A percentile compares a stretch with the other conserved stretches of the same genome.
These are phyloP conservation scores for Colletotrichum sp. DNA, from an alignment of 2,329 filamentous ascomycete genomes.

Conservation along the genomic window DNA sequence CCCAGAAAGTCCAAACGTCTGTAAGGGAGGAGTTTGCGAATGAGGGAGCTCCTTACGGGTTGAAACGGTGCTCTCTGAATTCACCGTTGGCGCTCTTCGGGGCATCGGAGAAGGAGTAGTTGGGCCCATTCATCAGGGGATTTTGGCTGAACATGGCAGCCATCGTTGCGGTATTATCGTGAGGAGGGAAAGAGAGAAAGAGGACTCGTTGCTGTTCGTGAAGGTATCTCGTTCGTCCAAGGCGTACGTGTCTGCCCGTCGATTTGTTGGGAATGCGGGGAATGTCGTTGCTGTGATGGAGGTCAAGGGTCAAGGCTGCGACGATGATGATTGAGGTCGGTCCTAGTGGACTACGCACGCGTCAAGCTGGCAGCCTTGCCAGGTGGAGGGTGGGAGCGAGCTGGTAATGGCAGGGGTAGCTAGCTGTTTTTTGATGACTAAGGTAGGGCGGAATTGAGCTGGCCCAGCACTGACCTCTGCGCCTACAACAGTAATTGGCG, in stretches of 20 bases:
- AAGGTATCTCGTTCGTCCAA: neutral
- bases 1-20: neutral
- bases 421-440: slow-evolving; percentile 42
- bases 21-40: neutral
- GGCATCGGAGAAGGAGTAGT: slow-evolving; percentile 70
- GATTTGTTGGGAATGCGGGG: slow-evolving; percentile 15
- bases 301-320: slow-evolving; percentile 11
- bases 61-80: slow-evolving; percentile 81
- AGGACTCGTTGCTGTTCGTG: neutral
- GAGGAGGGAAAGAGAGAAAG: slow-evolving; percentile 2
- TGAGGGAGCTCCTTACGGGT: slow-evolving; percentile 71
- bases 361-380: slow-evolving; percentile 59
- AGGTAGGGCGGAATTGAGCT: slow-evolving; percentile 25
- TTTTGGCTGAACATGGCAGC: slow-evolving; percentile 74
- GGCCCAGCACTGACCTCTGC: neutral
- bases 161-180: slow-evolving; percentile 47
- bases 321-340: slow-evolving; percentile 30
- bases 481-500: slow-evolving; percentile 20
- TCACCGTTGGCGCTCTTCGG: slow-evolving; percentile 60
- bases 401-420: slow-evolving; percentile 33
- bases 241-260: slow-evolving; percentile 1
- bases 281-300: slow-evolving; percentile 10
- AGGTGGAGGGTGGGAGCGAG: slow-evolving; percentile 16
- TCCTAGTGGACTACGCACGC: slow-evolving; percentile 33
- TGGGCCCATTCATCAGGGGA: slow-evolving; percentile 70